These are phyloP conservation scores for Backusella mclennaniae DNA, from an alignment of 192 early-diverging fungal genomes.

Conservation along the genomic window DNA sequence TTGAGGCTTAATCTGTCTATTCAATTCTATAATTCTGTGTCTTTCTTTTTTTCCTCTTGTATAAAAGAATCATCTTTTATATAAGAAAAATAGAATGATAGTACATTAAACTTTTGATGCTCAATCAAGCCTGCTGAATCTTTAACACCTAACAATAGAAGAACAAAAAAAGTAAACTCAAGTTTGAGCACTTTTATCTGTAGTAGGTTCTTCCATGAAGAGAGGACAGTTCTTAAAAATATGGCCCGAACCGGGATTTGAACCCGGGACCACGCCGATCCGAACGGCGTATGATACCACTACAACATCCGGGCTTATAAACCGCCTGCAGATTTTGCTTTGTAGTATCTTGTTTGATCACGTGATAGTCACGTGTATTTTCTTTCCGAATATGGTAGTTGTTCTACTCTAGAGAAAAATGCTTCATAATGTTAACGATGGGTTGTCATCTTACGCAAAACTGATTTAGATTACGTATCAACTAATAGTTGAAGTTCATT, in stretches of 20 bases:
- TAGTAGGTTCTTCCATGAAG: background rate
- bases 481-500: too few species aligned
- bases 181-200: background rate
- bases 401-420: background rate
- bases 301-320: slow-evolving; percentile 37
- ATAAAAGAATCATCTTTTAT: too few species aligned
- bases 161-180: background rate
- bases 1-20: too few species aligned
- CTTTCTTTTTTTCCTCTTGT: too few species aligned
- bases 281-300: slow-evolving; percentile 56
- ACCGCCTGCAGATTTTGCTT: background rate
- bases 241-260: slow-evolving; percentile 50
- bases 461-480: too few species aligned
- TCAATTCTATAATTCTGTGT: too few species aligned
- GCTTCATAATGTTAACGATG: too few species aligned
- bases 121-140: too few species aligned
- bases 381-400: background rate
- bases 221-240: background rate
- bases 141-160: background rate
- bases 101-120: too few species aligned
- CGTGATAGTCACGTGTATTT: background rate
- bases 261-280: slow-evolving; percentile 56
- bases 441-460: too few species aligned
- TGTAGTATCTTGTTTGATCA: fast-evolving
- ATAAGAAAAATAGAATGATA: too few species aligned